phyloP scores from a whole-genome alignment of 78 protist species.

The Dictyostelium firmibasis region DNA sequence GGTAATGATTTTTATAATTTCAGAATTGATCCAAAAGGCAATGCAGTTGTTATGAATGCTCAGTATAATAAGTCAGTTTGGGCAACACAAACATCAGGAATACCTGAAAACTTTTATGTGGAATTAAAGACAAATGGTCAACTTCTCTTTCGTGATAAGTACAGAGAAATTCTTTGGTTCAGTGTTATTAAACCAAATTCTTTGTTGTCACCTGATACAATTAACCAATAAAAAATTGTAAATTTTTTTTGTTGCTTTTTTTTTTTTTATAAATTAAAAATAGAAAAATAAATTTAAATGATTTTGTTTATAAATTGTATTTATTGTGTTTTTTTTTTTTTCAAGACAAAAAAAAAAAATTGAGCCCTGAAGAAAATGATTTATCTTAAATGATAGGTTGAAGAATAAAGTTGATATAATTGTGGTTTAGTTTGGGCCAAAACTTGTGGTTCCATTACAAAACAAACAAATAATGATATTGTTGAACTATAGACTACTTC shows the following conservation, averaged over 20 bases:
- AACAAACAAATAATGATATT: conserved; percentile 87
- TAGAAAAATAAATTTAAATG: no score
- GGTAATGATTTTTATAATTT: background rate
- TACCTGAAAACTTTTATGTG: background rate
- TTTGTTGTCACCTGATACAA: background rate
- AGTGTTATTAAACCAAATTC: background rate
- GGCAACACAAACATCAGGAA: background rate
- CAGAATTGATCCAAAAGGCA: background rate
- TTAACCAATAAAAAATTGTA: no score
- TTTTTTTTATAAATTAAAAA: no score
- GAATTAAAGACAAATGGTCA: background rate
- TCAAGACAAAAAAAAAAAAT: no score
- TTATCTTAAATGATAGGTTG: conserved; percentile 24
- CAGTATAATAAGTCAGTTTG: background rate
- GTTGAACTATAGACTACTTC: conserved; percentile 77
- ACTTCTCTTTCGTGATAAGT: background rate
- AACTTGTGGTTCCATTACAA: conserved; percentile 77
- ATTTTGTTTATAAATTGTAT: no score
- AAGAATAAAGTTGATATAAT: conserved; percentile 20
- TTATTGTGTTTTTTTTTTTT: background rate
- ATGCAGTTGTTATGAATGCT: background rate
- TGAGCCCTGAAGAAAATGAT: background rate
- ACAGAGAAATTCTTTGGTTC: background rate
- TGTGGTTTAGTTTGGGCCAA: conserved; percentile 38
- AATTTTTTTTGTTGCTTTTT: background rate